Percentiles rank a stretch among this genome's conserved stretches.
These are phyloP conservation scores for Aquilaria malaccensis DNA, from an alignment of 345 rosid species.

Conservation along the genomic window DNA sequence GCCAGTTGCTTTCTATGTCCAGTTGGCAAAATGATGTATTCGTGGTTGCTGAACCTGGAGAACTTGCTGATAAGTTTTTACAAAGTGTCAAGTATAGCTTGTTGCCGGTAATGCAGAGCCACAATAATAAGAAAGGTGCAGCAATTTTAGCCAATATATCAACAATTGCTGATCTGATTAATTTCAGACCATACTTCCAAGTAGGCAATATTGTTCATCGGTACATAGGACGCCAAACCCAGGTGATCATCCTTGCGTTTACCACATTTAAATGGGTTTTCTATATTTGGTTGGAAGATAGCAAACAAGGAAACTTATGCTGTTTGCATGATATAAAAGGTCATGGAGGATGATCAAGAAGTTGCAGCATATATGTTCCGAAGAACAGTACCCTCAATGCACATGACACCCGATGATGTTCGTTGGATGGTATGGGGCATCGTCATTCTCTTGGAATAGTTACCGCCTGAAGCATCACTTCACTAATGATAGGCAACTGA, in stretches of 20 bases:
- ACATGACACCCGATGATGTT: constrained; percentile 84
- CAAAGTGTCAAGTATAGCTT: constrained; percentile 76
- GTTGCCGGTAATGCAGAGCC: constrained; percentile 47
- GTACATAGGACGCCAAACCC: constrained; percentile 91
- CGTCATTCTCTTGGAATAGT: neutral
- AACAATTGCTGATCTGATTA: constrained; percentile 68
- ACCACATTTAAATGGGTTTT: constrained; percentile 5
- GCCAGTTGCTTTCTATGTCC: constrained; percentile 16
- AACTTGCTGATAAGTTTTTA: constrained; percentile 78
- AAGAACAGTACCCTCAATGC: constrained; percentile 82
- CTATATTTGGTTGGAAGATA: neutral
- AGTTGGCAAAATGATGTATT: constrained; percentile 98
- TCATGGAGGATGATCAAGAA: constrained; percentile 95
- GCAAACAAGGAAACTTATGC: constrained; percentile 4
- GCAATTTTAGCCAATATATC: constrained; percentile 56
- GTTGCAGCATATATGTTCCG: constrained; percentile 93
- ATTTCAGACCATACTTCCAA: constrained; percentile 66
- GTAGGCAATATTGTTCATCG: constrained; percentile 84
- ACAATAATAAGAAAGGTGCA: constrained; percentile 42
- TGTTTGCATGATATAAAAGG: constrained; percentile 34
- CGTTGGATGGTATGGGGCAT: constrained; percentile 84
- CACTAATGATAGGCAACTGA: neutral
- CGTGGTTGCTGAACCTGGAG: constrained; percentile 99
- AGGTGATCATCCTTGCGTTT: constrained; percentile 31
- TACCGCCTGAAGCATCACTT: neutral